These are phyloP conservation scores for Lyophyllum atratum DNA, from an alignment of 768 basidiomycete species.

Conservation along the genomic window DNA sequence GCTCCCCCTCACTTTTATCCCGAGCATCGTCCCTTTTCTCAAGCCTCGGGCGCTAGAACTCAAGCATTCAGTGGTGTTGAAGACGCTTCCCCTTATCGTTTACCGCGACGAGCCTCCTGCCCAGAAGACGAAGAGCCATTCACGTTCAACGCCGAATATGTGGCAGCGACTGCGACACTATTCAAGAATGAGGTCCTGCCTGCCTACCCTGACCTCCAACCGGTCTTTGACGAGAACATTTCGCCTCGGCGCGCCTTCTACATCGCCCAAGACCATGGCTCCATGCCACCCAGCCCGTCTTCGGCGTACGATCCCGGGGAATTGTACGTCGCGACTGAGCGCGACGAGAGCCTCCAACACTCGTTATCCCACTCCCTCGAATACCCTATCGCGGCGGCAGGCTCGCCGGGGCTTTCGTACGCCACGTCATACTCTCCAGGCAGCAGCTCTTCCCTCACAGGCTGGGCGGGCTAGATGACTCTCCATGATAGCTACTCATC, in stretches of 20 bases:
- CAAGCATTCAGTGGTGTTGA: not conserved
- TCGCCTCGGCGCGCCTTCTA: constrained; percentile 19
- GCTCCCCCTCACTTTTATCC: not conserved
- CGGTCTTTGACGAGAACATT: constrained; percentile 12
- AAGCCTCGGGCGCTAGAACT: not conserved
- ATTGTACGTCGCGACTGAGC: constrained; percentile 12
- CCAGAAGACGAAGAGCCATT: constrained; percentile 37
- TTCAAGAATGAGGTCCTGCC: constrained; percentile 36
- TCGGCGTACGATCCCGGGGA: constrained; percentile 19
- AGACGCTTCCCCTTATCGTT: constrained; percentile 6
- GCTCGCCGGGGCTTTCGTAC: constrained; percentile 17
- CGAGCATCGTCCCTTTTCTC: not conserved
- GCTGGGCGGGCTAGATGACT: constrained; percentile 46
- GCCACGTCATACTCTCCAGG: constrained; percentile 26
- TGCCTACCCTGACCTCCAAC: constrained; percentile 31
- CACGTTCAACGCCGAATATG: constrained; percentile 35
- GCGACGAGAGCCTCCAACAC: constrained; percentile 8
- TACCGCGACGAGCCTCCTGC: constrained; percentile 17
- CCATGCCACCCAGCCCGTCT: constrained; percentile 16
- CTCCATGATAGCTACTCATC: constrained; percentile 6
- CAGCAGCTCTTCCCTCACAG: constrained; percentile 44
- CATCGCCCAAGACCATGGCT: constrained; percentile 15
- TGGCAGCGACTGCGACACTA: constrained; percentile 33
- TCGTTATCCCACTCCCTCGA: constrained; percentile 11
- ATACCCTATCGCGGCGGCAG: constrained; percentile 1